Base-by-base conservation (phyloP, 352 stramenopile species). In the Pythium guiyangense region DNA sequence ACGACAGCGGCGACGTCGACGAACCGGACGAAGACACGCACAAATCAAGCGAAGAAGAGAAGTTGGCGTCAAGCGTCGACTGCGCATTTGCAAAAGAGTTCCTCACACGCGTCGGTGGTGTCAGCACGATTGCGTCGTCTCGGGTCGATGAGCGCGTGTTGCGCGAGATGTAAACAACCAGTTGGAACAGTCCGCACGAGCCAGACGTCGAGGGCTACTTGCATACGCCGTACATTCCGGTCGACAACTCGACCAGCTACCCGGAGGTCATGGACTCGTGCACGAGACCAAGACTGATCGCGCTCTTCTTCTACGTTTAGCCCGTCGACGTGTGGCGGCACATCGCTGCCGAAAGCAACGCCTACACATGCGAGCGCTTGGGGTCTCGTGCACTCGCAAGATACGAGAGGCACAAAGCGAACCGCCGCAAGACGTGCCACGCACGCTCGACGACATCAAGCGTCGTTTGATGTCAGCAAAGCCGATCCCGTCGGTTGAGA, bases 111-210 rank as follows among this genome's bases (percentile, higher is more conserved):
- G 20, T 46, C 8, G 40, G 40, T 25, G 14, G 40, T 25, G 40
- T 20, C 10, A 15, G 20, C 11, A 18, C 18, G 14, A 46, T 46
- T 2, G 18, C 15, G 17, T 10, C 40, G 10, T 10, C 14, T 10
- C 18, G 3, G 22, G 14, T 20, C 40, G 20, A 46, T 15, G 17
- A 46, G 6, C 18, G 14, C 4, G 40, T 46, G 20, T 15, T 46
- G 22, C 40, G 40, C 40, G 14, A 20, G 14, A 25, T 46, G 40
- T 18, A 48, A 5, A 6, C 25, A 0, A 54, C 10, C 11, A 57
- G 49, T 0, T 65, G 57, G 57, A 51, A 59, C 18, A 53, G 48
- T 20, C 48, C 58, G 6, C 49, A 47, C 15, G 48, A 61, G 18
- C 42, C 57, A 1, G 49, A 69, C 27, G 49, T 31, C 0, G 17